These are phyloP conservation scores for Cytospora schulzeri DNA, from an alignment of 2,329 filamentous ascomycete species.

Conservation along the genomic window DNA sequence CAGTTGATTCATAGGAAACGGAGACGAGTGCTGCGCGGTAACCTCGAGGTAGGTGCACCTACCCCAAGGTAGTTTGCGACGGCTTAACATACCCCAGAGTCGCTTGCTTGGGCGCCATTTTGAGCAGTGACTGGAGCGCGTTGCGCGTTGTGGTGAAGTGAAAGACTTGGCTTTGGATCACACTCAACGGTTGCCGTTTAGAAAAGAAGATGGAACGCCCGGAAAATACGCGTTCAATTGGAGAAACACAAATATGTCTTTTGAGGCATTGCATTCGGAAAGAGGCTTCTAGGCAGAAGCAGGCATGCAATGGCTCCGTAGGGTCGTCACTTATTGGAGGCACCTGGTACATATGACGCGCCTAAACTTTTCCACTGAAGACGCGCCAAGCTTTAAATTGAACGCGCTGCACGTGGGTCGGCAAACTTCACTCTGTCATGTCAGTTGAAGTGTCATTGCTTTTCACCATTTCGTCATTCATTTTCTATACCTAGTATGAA, in stretches of 20 bases:
- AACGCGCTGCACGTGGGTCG: slow-evolving; percentile 14
- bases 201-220: not conserved
- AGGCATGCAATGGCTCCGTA: not conserved
- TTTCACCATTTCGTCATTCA: not conserved
- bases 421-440: not conserved
- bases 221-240: not conserved
- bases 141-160: slow-evolving; percentile 31
- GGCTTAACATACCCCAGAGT: slow-evolving; percentile 86
- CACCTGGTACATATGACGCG: slow-evolving; percentile 12
- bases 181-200: slow-evolving; percentile 3
- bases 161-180: slow-evolving; percentile 30
- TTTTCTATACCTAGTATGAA: no score
- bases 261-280: slow-evolving; percentile 15
- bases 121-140: slow-evolving; percentile 28
- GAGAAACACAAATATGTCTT: not conserved
- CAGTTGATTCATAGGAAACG: not conserved
- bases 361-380: slow-evolving; percentile 1
- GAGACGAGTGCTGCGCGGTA: not conserved
- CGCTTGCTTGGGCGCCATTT: slow-evolving; percentile 68
- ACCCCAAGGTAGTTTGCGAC: slow-evolving; percentile 75
- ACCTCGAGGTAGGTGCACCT: slow-evolving; percentile 39
- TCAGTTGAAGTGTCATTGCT: not conserved
- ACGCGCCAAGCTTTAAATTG: slow-evolving; percentile 16
- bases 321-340: not conserved
- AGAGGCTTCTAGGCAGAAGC: slow-evolving; percentile 13